Evolutionary conservation across 2,329 filamentous ascomycete species (phyloP).

Genomic region (Curvularia verruculosa): DNA sequence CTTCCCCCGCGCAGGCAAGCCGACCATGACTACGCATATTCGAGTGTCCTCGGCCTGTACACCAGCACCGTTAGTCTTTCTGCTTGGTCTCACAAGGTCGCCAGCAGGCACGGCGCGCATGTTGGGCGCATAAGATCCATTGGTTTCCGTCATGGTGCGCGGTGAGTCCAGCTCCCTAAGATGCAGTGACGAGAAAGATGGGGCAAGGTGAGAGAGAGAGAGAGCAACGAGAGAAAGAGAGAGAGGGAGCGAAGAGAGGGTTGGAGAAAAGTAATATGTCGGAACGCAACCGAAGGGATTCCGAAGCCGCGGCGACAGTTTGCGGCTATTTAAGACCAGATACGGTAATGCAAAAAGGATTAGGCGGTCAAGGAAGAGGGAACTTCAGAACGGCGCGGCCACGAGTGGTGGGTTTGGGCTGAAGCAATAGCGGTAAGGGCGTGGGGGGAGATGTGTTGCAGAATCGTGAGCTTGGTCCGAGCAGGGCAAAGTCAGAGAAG

Average conservation of each 20-base stretch:
- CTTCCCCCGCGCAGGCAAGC: slow-evolving; percentile 92
- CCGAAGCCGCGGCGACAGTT: slow-evolving; percentile 35
- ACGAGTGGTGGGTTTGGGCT: slow-evolving; percentile 17
- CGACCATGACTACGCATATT: slow-evolving; percentile 99
- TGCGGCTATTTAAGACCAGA: slow-evolving; percentile 25
- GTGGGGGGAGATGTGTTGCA: slow-evolving; percentile 35
- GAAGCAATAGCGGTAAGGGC: slow-evolving; percentile 31
- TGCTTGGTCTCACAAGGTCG: slow-evolving; percentile 53
- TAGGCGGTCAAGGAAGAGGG: slow-evolving; percentile 27
- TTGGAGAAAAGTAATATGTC: slow-evolving; percentile 32
- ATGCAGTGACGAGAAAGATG: slow-evolving; percentile 25
- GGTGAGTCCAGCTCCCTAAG: slow-evolving; percentile 37
- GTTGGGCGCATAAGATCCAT: slow-evolving; percentile 48
- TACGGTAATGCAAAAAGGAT: slow-evolving; percentile 14
- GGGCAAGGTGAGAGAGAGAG: slow-evolving; percentile 16
- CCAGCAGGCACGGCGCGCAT: slow-evolving; percentile 51
- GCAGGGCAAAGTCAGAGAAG: slow-evolving; percentile 40
- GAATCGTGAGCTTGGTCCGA: slow-evolving; percentile 40
- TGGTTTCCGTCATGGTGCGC: slow-evolving; percentile 40
- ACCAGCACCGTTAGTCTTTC: slow-evolving; percentile 66
- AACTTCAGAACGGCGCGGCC: too few relatives aligned
- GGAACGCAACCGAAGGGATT: slow-evolving; percentile 39
- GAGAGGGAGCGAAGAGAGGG: slow-evolving; percentile 11
- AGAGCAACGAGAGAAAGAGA: too few relatives aligned
- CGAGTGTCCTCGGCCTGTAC: slow-evolving; percentile 93